A percentile compares a stretch with the other conserved stretches of the same genome.
Evolutionary conservation across 495 filamentous ascomycete genomes (phyloP).

Genomic region (Aspergillus homomorphus): DNA sequence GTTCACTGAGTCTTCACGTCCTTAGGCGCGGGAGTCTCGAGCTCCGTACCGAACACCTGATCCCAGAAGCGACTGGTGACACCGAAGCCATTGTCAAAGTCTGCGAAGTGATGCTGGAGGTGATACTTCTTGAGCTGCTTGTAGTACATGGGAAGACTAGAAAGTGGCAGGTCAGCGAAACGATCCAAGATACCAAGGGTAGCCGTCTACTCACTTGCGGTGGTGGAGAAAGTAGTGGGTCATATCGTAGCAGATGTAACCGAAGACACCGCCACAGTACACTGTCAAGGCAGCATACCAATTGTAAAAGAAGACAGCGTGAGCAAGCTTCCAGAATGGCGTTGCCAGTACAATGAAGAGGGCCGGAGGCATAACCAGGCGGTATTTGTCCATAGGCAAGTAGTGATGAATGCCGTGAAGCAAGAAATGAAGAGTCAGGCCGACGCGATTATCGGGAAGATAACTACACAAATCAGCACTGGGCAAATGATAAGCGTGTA

Average conservation of each 20-base stretch:
- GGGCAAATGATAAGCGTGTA: neutral
- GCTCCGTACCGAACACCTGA: slow-evolving; percentile 81
- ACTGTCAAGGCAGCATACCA: slow-evolving; percentile 75
- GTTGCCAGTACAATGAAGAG: slow-evolving; percentile 80
- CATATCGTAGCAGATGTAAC: slow-evolving; percentile 93
- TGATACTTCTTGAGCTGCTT: slow-evolving; percentile 93
- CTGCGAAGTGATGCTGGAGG: slow-evolving; percentile 92
- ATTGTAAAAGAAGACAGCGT: slow-evolving; percentile 77
- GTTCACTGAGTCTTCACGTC: slow-evolving; percentile 56
- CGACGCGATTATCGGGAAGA: slow-evolving; percentile 89
- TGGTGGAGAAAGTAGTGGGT: slow-evolving; percentile 99
- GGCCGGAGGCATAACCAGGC: slow-evolving; percentile 95
- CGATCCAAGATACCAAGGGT: neutral
- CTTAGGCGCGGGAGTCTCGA: slow-evolving; percentile 47
- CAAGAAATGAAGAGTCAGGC: slow-evolving; percentile 84
- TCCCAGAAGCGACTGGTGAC: slow-evolving; percentile 99
- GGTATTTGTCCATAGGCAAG: slow-evolving; percentile 94
- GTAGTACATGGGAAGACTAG: slow-evolving; percentile 78
- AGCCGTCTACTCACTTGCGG: slow-evolving; percentile 60
- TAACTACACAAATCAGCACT: slow-evolving; percentile 46
- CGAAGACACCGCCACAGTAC: slow-evolving; percentile 89
- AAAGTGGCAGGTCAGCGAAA: slow-evolving; percentile 16
- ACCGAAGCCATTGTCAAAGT: slow-evolving; percentile 96
- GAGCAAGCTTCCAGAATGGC: slow-evolving; percentile 93
- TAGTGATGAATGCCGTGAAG: slow-evolving; percentile 98